Evolutionary conservation across 1,284 basidiomycete species (phyloP).

Genomic region (Ganoderma multipileum): DNA sequence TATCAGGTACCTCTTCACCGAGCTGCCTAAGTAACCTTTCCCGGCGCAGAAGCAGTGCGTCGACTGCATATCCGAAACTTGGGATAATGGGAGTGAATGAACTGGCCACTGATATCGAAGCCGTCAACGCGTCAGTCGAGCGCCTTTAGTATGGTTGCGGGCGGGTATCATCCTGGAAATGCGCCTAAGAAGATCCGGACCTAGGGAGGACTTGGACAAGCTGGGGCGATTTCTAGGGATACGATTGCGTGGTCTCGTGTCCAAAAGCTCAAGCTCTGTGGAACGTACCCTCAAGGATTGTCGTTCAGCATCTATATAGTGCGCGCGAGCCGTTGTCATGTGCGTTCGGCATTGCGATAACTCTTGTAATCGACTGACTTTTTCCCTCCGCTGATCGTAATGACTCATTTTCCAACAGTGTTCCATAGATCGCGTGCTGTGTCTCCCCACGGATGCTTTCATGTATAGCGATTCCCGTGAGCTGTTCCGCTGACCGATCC

Average conservation of each 20-base stretch:
- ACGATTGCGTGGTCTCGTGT: neutral
- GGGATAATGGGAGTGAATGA: neutral
- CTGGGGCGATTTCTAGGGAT: neutral
- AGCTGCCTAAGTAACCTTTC: neutral
- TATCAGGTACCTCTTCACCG: neutral
- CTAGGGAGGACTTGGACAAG: neutral
- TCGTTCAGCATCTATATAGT: neutral
- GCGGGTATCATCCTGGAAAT: neutral
- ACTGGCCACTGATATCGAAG: neutral
- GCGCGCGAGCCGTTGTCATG: no score
- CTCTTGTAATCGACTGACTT: neutral
- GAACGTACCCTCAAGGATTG: neutral
- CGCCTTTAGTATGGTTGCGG: neutral
- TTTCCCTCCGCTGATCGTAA: neutral
- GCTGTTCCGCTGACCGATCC: neutral
- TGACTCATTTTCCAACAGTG: neutral
- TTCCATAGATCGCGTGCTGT: neutral
- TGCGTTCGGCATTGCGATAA: neutral
- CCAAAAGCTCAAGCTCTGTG: no score
- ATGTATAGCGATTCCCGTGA: slow-evolving; percentile 31
- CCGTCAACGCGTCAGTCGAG: neutral
- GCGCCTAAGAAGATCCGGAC: neutral
- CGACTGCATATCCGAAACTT: neutral
- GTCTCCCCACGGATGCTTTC: neutral
- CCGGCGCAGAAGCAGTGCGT: no score